These are phyloP conservation scores for Dichotomocladium elegans DNA, from an alignment of 371 early-diverging fungal genomes.

Conservation along the genomic window DNA sequence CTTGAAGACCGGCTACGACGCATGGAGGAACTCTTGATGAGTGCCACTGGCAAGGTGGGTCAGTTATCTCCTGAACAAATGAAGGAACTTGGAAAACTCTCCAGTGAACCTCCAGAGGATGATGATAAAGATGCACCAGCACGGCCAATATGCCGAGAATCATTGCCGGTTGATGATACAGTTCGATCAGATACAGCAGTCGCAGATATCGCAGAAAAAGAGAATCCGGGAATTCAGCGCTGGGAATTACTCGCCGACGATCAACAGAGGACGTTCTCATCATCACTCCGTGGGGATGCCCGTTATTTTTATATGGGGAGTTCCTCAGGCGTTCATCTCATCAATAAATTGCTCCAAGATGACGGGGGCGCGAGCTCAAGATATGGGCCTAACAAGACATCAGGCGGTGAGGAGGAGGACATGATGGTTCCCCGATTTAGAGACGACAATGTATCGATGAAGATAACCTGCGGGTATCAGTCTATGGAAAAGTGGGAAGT, in stretches of 20 bases:
- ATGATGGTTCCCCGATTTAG: neutral
- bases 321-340: slow-evolving; percentile 36
- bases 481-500: slow-evolving; percentile 19
- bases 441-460: neutral
- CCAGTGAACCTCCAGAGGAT: no score
- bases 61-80: no score
- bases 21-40: slow-evolving; percentile 16
- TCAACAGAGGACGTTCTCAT: neutral
- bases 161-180: no score
- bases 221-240: no score
- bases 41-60: no score
- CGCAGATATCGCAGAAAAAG: no score
- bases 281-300: neutral
- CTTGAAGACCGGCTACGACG: slow-evolving; percentile 14
- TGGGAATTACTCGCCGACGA: no score
- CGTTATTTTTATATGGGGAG: slow-evolving; percentile 31
- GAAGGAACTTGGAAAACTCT: slow-evolving; percentile 24
- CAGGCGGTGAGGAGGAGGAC: neutral
- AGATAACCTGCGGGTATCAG: neutral
- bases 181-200: no score
- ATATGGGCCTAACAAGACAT: no score
- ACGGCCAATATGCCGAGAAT: no score
- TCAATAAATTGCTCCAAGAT: slow-evolving; percentile 25
- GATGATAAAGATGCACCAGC: no score
- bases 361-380: no score